Conservation (phyloP, 331 rosid genomes). For the Telfairia occidentalis region DNA sequence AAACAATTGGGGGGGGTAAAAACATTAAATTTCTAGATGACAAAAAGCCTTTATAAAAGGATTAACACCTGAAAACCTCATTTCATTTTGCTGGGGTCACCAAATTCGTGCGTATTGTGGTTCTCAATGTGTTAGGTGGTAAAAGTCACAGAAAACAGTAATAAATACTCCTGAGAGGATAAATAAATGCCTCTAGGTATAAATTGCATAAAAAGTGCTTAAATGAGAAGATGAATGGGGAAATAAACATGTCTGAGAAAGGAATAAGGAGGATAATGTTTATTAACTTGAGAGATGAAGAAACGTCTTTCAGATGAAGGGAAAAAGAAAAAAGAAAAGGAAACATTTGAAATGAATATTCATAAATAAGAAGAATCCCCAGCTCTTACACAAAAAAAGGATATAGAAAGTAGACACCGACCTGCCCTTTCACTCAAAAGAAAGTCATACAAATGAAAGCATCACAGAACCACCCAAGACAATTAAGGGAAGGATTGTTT, state of each 20-base stretch:
- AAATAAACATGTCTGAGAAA: background rate
- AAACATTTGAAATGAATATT: constrained; percentile 4
- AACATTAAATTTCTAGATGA: too few species aligned
- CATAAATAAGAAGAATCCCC: constrained; percentile 12
- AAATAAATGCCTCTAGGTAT: background rate
- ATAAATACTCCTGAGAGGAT: background rate
- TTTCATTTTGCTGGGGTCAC: too few species aligned
- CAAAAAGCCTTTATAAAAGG: too few species aligned
- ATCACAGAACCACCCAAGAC: constrained; percentile 7
- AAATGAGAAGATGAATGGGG: background rate
- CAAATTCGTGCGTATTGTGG: too few species aligned
- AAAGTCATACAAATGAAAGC: constrained; percentile 15
- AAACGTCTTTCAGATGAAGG: background rate
- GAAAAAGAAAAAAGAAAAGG: background rate
- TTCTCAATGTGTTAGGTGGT: background rate
- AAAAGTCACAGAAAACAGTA: background rate
- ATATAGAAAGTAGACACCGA: background rate
- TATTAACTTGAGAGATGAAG: background rate
- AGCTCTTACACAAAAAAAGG: constrained; percentile 2
- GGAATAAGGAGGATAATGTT: background rate
- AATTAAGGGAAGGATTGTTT: background rate
- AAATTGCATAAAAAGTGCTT: background rate
- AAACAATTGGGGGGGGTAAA: too few species aligned
- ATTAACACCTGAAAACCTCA: too few species aligned
- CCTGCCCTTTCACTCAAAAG: constrained; percentile 7